Evolutionary conservation across 495 filamentous ascomycete species (phyloP), one percentile per base, ranked within the genome.

Genomic region (Penicillium coprophilum): DNA sequence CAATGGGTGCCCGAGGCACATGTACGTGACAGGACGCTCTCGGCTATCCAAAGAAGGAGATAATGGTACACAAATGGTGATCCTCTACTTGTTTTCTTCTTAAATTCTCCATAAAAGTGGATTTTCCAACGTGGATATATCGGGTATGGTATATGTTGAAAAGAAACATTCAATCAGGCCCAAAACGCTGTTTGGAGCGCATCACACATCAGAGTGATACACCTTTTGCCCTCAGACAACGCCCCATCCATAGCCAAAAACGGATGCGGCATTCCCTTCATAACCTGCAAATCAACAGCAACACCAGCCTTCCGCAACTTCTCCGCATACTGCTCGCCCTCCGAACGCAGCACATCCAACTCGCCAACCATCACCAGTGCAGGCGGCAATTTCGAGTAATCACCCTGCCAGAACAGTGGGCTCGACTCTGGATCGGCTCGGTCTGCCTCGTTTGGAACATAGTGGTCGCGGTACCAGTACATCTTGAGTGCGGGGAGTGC

Each of bases 211-310:
- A 77, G 62, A 0, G 75, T 79, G 60, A 85, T 82, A 6, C 78
- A 79, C 51, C 78, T 64, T 55, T 70, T 80, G 0, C 81, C 82
- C 51, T 79, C 80, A 31, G 77, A 70, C 45, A 84, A 62, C 6
- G 71, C 81, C 10, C 69, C 77, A 68, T 85, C 82, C 82, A 84
- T 84, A 9, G 80, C 81, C 55, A 85, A 67, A 62, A 84, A 84
- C n/a, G 82, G 82, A 71, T 85, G 82, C 12, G 81, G 82, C 79
- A 82, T 82, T 0, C 80, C 80, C 64, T 80, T 75, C 80, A 82
- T 82, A 28, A 82, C 67, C 61, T 82, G 75, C 43, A 82, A 61
- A 61, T 83, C 72, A 3, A 82, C 83, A 62, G 76, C 69, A 6
- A 82, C 79, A 12, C 82, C 77, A 7, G 80, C 81, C 28, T 73